Evolutionary conservation across 768 basidiomycete genomes (phyloP), one percentile per base, ranked within the genome.

Genomic region (Gelatoporia subvermispora): DNA sequence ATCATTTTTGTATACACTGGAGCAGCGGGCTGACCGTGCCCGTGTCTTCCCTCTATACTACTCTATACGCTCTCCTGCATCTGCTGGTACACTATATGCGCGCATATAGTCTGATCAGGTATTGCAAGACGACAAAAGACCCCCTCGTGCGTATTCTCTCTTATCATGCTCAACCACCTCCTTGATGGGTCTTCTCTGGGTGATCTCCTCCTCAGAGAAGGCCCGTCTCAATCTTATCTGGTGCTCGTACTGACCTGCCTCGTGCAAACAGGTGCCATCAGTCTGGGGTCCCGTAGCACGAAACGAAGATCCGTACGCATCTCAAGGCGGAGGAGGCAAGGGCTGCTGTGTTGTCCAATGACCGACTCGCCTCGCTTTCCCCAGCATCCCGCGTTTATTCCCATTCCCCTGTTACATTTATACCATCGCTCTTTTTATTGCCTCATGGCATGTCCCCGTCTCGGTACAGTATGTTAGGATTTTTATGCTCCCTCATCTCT

Each of bases 201-300:
- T 36, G 23, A 9, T 22, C 18, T 16, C 22, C n/a, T 21, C 43
- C 34, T 35, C 45, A 38, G 18, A 35, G 50, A 34, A 42, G 47
- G 35, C 47, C 49, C 52, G 41, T 49, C 47, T 46, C 35, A 31
- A 23, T 41, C 25, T 31, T 22, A 17, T 44, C n/a, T 8, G 31
- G 37, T 25, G 20, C 21, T 45, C 41, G 17, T 35, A 34, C 49
- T 46, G 36, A 45, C 40, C 43, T 43, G 46, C 42, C 28, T 46
- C 43, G 43, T 43, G 28, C 37, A 47, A 58, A 18, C 62, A 93
- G 90, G 81, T 93, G 44, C 93, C 93, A 15, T 91, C 88, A 28
- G 88, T 98, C 45, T 98, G 94, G 94, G 94, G 94, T 17, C 85
- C 88, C 15, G 79, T 93, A 24, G 82, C 79, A 59, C 92, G 90